Base-by-base conservation (phyloP, 208 protist genomes). In the Trypanosoma avium region DNA sequence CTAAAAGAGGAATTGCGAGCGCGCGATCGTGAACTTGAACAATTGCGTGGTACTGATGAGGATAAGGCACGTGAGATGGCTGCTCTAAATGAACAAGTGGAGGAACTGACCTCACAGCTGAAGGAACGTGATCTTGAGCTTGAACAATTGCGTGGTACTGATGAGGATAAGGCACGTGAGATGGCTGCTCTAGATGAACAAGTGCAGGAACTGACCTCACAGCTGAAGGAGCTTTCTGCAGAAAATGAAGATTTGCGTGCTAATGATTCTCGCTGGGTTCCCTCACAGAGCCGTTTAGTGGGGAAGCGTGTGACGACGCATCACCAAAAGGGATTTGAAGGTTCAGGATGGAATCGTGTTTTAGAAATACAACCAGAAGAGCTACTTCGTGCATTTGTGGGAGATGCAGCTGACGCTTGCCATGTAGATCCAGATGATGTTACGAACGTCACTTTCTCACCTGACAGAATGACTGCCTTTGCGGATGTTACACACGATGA, bases 151-250 rank as follows among this genome's bases (percentile, higher is more conserved):
- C 33, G 10, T 5, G 10, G 15, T 24, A 38, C 21, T 4, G 22
- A 22, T 54, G 48, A 32, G 22, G 27, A 54, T 21, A 27, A 47
- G 4, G n/a, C 5, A 26, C 54, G 22, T 19, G 17, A 3, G 6
- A 22, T 6, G 10, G 19, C 1, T 50, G 56, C 4, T 10, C n/a
- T 38, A 10, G 10, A 38, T 38, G 33, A 48, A 21, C 8, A 24
- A 7, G 35, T 17, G 1, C 42, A 26, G 8, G 22, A 1, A 40
- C 40, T 63, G 15, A 12, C 29, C 1, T 4, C 29, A 19, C 61
- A 67, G 42, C 69, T 81, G 19, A 36, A 47, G 13, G 61, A 73
- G 45, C 50, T 55, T 30, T 30, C 54, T 15, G 61, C 58, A 0
- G 69, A 75, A 30, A 35, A 58, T 30, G 58, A 36, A 22, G 19